Evolutionary conservation across 805 yeast species (phyloP), one percentile per base, ranked within the genome.

Genomic region (Peterozyma xylosa): DNA sequence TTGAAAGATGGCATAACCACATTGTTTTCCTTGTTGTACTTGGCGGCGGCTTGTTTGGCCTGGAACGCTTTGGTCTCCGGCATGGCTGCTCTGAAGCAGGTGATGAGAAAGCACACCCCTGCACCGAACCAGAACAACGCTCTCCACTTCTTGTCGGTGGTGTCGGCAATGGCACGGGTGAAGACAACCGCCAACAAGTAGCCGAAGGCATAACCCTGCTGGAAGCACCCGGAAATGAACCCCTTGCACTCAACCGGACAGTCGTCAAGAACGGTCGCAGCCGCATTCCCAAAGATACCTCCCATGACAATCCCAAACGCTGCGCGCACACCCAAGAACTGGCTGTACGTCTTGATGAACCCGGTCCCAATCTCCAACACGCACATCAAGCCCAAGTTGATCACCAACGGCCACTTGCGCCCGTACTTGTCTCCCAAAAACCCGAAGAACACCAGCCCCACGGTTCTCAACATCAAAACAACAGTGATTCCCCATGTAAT

Each of bases 161-260:
- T 73, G 54, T 72, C 75, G 9, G 74, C 76, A 48, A 82, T 73
- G 32, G 82, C 83, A 57, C 87, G 68, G 48, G 75, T 74, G 64
- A 80, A 82, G 18, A 80, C 67, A 41, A 80, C 85, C 5, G 80
- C 86, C 47, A 81, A 56, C 21, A 82, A 62, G 52, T 80, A 81
- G 18, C 89, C 89, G 39, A 82, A 71, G 1, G 85, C 82, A 52
- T 82, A 87, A 48, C 95, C 95, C 58, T 86, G 84, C 62, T 86
- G 95, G 57, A 87, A 76, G 36, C 85, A 59, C 39, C 86, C 87
- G 33, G 81, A 73, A 39, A 81, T 60, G 45, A 80, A 67, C 38
- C 86, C 82, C 60, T 76, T 66, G 32, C 82, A 75, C 33, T 60
- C 67, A 27, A 57, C 53, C 11, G 82, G 80, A 51, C 75, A 66